phyloP scores from a whole-genome alignment of 352 stramenopile species.

The Pythium aphanidermatum region DNA sequence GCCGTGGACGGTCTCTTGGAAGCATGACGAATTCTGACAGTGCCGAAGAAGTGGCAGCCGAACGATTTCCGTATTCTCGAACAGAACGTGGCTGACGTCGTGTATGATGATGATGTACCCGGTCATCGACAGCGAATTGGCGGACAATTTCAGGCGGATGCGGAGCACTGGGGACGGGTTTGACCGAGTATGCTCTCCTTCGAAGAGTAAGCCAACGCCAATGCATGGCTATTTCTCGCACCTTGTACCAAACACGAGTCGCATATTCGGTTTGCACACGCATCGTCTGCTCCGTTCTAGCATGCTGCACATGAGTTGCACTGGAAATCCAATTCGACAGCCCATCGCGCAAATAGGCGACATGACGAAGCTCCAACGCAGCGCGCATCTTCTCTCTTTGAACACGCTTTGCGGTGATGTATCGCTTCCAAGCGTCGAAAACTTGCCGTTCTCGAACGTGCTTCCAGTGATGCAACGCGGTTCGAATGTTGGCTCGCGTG shows the following conservation, averaged over 20 bases:
- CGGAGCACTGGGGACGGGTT: too few species aligned
- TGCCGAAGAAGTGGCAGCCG: not conserved
- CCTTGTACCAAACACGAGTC: constrained; percentile 14
- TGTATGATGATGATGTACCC: not conserved
- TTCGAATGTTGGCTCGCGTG: constrained; percentile 22
- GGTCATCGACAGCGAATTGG: not conserved
- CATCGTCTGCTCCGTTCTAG: constrained; percentile 24
- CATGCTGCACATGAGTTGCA: constrained; percentile 27
- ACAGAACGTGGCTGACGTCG: not conserved
- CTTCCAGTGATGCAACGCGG: constrained; percentile 53
- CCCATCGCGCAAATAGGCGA: constrained; percentile 33
- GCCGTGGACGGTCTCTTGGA: constrained; percentile 26
- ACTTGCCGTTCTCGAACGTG: constrained; percentile 21
- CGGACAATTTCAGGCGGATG: not conserved
- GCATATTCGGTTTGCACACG: constrained; percentile 13
- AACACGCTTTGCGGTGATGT: constrained; percentile 19
- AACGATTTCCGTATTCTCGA: too few species aligned
- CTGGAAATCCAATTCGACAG: constrained; percentile 44
- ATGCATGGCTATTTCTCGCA: constrained; percentile 18
- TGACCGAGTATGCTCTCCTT: constrained; percentile 11
- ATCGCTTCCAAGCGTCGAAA: constrained; percentile 32
- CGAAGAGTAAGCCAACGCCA: constrained; percentile 19
- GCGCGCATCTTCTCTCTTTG: constrained; percentile 42
- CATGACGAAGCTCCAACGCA: constrained; percentile 45
- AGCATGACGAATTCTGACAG: constrained; percentile 31